These are phyloP conservation scores for Alternaria angustiovoidea DNA, from an alignment of 2,329 filamentous ascomycete genomes.

Conservation along the genomic window DNA sequence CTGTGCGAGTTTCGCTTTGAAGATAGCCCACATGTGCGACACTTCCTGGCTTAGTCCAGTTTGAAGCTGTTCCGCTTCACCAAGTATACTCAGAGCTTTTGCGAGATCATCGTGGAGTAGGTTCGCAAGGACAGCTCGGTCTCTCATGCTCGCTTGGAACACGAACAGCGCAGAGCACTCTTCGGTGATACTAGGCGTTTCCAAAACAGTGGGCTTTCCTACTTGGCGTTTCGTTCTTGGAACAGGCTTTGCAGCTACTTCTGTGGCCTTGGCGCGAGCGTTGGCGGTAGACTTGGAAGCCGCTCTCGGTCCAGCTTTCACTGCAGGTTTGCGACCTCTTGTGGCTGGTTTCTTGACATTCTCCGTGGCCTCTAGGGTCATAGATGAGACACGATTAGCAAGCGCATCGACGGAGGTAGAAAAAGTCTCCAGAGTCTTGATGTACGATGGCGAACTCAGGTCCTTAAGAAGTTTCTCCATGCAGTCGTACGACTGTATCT, in stretches of 20 bases:
- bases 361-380: slow-evolving; percentile 46
- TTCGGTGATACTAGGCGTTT: slow-evolving; percentile 29
- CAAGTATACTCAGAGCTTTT: slow-evolving; percentile 39
- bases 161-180: slow-evolving; percentile 52
- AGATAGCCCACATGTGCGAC: slow-evolving; percentile 67
- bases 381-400: slow-evolving; percentile 53
- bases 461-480: slow-evolving; percentile 57
- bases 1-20: slow-evolving; percentile 72
- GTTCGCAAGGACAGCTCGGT: slow-evolving; percentile 59
- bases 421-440: slow-evolving; percentile 38
- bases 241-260: slow-evolving; percentile 23
- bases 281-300: slow-evolving; percentile 22
- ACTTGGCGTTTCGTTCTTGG: slow-evolving; percentile 23
- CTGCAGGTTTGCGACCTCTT: slow-evolving; percentile 35
- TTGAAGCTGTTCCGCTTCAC: slow-evolving; percentile 34
- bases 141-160: slow-evolving; percentile 59
- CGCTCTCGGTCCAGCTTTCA: slow-evolving; percentile 23
- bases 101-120: slow-evolving; percentile 43
- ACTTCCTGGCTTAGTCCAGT: slow-evolving; percentile 53
- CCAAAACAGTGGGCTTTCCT: slow-evolving; percentile 6
- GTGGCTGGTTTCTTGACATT: slow-evolving; percentile 18
- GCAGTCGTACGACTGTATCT: slow-evolving; percentile 59
- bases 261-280: slow-evolving; percentile 25
- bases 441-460: slow-evolving; percentile 49
- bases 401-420: slow-evolving; percentile 44